Percentiles rank a stretch among this genome's conserved stretches.
Conservation (phyloP, 345 rosid species). For the Hibiscus trionum region DNA sequence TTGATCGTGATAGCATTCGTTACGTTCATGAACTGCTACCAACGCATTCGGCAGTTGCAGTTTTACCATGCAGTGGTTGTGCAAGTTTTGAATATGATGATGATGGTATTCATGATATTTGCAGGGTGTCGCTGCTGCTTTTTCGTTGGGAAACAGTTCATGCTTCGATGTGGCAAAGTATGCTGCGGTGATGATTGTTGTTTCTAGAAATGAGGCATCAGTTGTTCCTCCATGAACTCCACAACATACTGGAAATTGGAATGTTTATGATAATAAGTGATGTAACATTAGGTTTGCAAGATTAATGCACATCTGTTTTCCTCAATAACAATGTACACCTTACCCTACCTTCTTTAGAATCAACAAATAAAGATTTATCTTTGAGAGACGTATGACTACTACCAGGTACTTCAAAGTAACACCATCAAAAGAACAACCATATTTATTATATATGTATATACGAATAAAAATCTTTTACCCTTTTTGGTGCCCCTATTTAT, state of each 20-base stretch:
- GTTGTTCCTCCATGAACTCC: too few relatives aligned
- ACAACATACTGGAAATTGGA: neutral
- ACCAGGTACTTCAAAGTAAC: too few relatives aligned
- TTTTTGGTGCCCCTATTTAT: too few relatives aligned
- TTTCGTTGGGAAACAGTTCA: conserved; percentile 4
- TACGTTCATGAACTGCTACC: neutral
- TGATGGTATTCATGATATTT: neutral
- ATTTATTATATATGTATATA: too few relatives aligned
- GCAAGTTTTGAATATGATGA: neutral
- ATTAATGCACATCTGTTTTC: neutral
- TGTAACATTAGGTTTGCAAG: neutral
- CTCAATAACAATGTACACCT: neutral
- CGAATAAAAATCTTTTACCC: too few relatives aligned
- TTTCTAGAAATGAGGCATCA: neutral
- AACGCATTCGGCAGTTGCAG: too few relatives aligned
- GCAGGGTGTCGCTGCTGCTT: conserved; percentile 8
- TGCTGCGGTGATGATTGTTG: neutral
- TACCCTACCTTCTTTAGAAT: neutral
- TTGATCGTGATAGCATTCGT: neutral
- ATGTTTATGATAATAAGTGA: neutral
- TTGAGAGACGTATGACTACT: neutral
- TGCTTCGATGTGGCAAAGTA: neutral
- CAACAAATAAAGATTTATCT: neutral
- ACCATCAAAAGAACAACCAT: too few relatives aligned
- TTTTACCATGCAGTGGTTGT: neutral